Base-by-base conservation (phyloP, 2,329 filamentous ascomycete genomes). In the Monosporascus sp. region DNA sequence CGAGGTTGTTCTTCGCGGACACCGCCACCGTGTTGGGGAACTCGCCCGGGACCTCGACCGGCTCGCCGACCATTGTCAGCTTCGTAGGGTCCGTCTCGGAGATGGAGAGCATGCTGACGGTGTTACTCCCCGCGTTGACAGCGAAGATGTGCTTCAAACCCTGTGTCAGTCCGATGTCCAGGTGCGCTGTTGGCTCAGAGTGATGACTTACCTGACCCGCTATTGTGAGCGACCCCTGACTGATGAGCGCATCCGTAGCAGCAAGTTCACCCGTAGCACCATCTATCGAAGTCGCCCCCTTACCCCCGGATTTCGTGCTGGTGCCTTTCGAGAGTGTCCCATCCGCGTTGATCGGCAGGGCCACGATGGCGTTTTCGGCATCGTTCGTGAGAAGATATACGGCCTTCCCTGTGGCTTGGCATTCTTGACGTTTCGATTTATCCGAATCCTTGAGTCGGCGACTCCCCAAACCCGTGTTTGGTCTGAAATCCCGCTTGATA, bases 301-400 rank as follows among this genome's bases (percentile, higher is more conserved):
- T 62, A 20, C 80, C 80, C 1, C 77, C 75, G 2, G 80, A 81
- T 1, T 67, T 50, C 1, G 72, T 78, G 1, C 71, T 61, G 1
- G 67, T 68, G 0, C 74, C 77, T 3, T 65, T 63, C 0, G 69
- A 72, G 0, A 85, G 67, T 17, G 67, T 73, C 0, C 82, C 81
- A 51, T 81, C 68, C 0, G 57, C 46, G 0, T 63, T 67, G 36
- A 84, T 73, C 0, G 75, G 73, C 1, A 85, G 51, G 0, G 80
- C 75, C 1, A 82, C 70, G 2, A 85, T 71, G 0, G 72, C 64
- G 50, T 83, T 81, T 9, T 60, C 56, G 0, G 72, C 58, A 2
- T 78, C 72, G 58, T 86, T 86, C 37, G 76, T 81, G 39, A 82
- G 67, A 51, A 83, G 67, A 64, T 85, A 85, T 18, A 83, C 61